Evolutionary conservation across 768 basidiomycete species (phyloP).

Genomic region (Rhizopogon sp.): DNA sequence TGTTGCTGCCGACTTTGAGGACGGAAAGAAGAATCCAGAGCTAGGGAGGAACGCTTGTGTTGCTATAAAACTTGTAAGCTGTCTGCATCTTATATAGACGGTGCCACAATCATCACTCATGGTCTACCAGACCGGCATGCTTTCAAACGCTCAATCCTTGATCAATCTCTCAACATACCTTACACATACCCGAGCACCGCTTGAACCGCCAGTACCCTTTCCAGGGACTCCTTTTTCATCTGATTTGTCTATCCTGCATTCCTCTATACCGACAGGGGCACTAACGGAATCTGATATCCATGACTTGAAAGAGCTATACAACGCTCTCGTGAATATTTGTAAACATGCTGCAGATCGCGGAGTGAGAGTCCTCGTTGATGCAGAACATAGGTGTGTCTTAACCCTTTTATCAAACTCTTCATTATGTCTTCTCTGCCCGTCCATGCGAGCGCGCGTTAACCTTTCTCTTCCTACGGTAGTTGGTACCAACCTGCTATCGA

Average conservation of each 20-base stretch:
- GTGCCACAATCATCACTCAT: background rate
- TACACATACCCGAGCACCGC: conserved; percentile 34
- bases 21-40: conserved; percentile 20
- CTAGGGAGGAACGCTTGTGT: conserved; percentile 68
- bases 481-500: conserved; percentile 81
- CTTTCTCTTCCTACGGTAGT: conserved; percentile 21
- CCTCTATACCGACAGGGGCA: conserved; percentile 9
- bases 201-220: conserved; percentile 41
- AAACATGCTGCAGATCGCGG: conserved; percentile 52
- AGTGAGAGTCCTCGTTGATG: conserved; percentile 76
- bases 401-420: background rate
- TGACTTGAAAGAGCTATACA: conserved; percentile 55
- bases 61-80: conserved; percentile 73
- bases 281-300: conserved; percentile 54
- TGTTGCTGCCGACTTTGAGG: conserved; percentile 79
- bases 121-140: conserved; percentile 53
- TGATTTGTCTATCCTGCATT: conserved; percentile 52
- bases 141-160: conserved; percentile 59
- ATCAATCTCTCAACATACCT: conserved; percentile 59
- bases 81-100: background rate
- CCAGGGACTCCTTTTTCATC: conserved; percentile 61
- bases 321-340: conserved; percentile 63
- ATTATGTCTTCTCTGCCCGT: too few relatives aligned
- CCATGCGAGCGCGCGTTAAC: background rate
- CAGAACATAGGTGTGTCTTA: conserved; percentile 63